A percentile compares a stretch with the other conserved stretches of the same genome.
Conservation (phyloP, 345 rosid genomes). For the Geranium brycei region DNA sequence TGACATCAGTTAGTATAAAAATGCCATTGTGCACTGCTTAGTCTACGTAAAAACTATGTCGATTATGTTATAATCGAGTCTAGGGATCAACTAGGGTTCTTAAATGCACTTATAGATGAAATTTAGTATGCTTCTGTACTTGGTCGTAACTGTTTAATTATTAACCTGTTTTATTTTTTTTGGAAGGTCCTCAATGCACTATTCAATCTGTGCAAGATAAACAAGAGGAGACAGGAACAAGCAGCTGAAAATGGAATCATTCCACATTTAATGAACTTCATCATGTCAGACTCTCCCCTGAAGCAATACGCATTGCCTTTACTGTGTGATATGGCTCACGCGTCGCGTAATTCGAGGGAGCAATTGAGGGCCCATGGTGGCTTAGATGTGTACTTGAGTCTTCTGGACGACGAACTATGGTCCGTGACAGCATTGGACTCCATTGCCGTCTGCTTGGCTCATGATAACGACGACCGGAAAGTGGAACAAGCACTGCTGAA, state of each 20-base stretch:
- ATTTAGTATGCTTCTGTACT: too few species aligned
- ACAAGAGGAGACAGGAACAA: conserved; percentile 98
- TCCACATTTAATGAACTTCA: conserved; percentile 87
- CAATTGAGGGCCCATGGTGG: conserved; percentile 96
- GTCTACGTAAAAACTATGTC: too few species aligned
- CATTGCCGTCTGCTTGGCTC: conserved; percentile 93
- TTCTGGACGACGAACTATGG: conserved; percentile 82
- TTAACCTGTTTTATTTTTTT: conserved; percentile 1
- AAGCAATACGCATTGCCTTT: conserved; percentile 81
- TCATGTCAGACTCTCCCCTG: conserved; percentile 64
- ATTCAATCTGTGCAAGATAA: conserved; percentile 96
- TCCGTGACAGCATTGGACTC: conserved; percentile 92
- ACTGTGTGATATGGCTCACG: conserved; percentile 99
- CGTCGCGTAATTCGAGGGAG: conserved; percentile 94
- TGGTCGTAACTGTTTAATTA: neutral
- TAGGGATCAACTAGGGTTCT: too few species aligned
- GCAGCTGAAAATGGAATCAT: conserved; percentile 99
- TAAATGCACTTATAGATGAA: too few species aligned
- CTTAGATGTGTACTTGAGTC: conserved; percentile 79
- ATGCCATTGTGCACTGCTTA: too few species aligned
- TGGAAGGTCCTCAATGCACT: conserved; percentile 82
- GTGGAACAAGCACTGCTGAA: conserved; percentile 91
- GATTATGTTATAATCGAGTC: too few species aligned
- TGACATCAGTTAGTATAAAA: too few species aligned
- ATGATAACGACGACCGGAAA: conserved; percentile 86